Evolutionary conservation across 352 stramenopile genomes (phyloP).

Genomic region (Phytophthora hybrid): DNA sequence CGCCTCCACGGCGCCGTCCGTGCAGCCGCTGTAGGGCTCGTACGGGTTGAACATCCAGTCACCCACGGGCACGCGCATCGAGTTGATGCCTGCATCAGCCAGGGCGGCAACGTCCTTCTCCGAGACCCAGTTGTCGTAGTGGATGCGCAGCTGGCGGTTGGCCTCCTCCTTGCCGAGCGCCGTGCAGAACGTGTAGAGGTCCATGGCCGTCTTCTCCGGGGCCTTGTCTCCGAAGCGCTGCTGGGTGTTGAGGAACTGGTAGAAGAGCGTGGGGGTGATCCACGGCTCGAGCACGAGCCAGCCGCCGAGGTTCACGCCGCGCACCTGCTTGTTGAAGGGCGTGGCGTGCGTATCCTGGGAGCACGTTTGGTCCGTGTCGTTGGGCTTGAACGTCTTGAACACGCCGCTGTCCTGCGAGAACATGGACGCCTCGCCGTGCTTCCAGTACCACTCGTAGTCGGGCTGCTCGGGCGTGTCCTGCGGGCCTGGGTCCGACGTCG

Average conservation of each 20-base stretch:
- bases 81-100: slow-evolving; percentile 76
- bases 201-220: slow-evolving; percentile 90
- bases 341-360: slow-evolving; percentile 70
- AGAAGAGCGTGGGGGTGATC: slow-evolving; percentile 97
- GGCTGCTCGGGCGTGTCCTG: slow-evolving; percentile 29
- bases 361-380: slow-evolving; percentile 75
- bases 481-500: slow-evolving; percentile 19
- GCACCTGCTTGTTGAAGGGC: slow-evolving; percentile 62
- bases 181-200: slow-evolving; percentile 93
- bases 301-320: slow-evolving; percentile 94
- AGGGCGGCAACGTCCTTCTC: slow-evolving; percentile 93
- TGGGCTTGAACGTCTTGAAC: slow-evolving; percentile 69
- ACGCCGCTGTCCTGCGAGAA: slow-evolving; percentile 55
- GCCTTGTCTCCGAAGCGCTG: slow-evolving; percentile 79
- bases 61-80: slow-evolving; percentile 91
- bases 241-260: slow-evolving; percentile 93
- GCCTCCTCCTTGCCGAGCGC: slow-evolving; percentile 89
- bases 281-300: slow-evolving; percentile 98
- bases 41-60: slow-evolving; percentile 97
- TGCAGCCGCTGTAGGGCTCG: slow-evolving; percentile 94
- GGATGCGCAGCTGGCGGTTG: slow-evolving; percentile 92
- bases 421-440: slow-evolving; percentile 62
- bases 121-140: slow-evolving; percentile 96
- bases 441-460: slow-evolving; percentile 74
- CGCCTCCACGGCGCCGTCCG: slow-evolving; percentile 92